A percentile compares a stretch with the other conserved stretches of the same genome.
These are phyloP conservation scores for Melanopsichium pennsylvanicum DNA, from an alignment of 1,284 basidiomycete species.

Conservation along the genomic window DNA sequence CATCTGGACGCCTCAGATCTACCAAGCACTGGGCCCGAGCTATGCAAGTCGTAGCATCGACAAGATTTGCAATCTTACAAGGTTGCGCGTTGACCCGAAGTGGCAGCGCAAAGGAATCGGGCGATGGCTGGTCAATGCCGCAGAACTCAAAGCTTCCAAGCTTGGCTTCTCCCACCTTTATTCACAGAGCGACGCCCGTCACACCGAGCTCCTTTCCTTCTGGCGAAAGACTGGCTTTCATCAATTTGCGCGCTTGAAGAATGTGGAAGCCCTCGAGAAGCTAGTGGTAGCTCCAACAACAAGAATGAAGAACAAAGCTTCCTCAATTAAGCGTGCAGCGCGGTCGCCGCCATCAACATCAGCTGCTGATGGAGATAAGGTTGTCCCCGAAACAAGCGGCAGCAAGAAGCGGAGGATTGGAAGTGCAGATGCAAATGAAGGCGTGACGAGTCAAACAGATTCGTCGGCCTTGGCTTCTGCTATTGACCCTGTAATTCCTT, in stretches of 20 bases:
- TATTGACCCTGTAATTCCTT: slow-evolving; percentile 16
- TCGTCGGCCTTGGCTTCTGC: slow-evolving; percentile 1
- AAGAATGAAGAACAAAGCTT: neutral
- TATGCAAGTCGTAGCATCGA: slow-evolving; percentile 47
- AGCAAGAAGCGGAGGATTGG: neutral
- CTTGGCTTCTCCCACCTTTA: slow-evolving; percentile 41
- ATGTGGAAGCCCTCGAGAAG: slow-evolving; percentile 31
- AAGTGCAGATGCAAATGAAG: neutral
- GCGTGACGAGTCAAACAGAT: neutral
- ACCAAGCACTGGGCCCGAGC: slow-evolving; percentile 34
- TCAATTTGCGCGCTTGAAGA: slow-evolving; percentile 27
- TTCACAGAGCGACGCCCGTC: slow-evolving; percentile 16
- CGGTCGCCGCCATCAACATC: slow-evolving; percentile 1
- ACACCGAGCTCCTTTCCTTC: slow-evolving; percentile 20
- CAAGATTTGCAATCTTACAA: slow-evolving; percentile 32
- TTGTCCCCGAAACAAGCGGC: neutral
- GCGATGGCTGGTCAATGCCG: slow-evolving; percentile 34
- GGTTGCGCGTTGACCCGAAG: slow-evolving; percentile 21
- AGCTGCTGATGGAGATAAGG: too few relatives aligned
- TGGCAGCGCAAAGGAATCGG: slow-evolving; percentile 39
- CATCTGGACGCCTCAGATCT: slow-evolving; percentile 47
- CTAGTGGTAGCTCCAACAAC: neutral
- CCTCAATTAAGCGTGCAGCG: slow-evolving; percentile 8
- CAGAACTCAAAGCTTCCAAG: slow-evolving; percentile 36
- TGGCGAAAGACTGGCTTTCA: slow-evolving; percentile 22